Percentiles rank a stretch among this genome's conserved stretches.
phyloP scores from a whole-genome alignment of 108 stramenopile genomes.

The Conticribra guillardii region DNA sequence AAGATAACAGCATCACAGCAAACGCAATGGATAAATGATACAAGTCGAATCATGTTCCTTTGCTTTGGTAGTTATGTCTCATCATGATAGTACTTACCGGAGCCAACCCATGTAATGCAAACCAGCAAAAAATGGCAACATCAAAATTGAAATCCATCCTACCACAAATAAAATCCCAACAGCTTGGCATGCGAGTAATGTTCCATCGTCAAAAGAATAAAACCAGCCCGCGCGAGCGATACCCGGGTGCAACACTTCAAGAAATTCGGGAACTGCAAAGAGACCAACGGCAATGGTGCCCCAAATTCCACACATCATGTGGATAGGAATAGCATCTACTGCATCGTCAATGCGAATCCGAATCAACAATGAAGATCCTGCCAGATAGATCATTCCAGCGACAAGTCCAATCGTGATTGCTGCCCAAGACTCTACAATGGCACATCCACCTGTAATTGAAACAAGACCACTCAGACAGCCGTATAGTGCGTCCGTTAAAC shows the following conservation, averaged over 20 bases:
- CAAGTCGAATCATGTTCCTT: no score
- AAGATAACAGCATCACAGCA: not conserved
- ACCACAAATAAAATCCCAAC: constrained; percentile 73
- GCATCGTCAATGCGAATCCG: constrained; percentile 81
- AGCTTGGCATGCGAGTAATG: constrained; percentile 58
- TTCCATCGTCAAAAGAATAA: not conserved
- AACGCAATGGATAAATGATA: not conserved
- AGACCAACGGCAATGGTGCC: constrained; percentile 81
- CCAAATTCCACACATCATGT: constrained; percentile 85
- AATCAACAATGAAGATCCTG: constrained; percentile 56
- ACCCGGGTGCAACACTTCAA: constrained; percentile 8
- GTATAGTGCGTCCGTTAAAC: constrained; percentile 35
- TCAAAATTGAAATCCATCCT: constrained; percentile 69
- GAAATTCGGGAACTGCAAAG: constrained; percentile 61
- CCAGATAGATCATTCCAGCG: constrained; percentile 79
- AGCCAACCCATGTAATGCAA: constrained; percentile 55
- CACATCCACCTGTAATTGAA: constrained; percentile 77
- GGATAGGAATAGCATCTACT: constrained; percentile 92
- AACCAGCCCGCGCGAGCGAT: not conserved
- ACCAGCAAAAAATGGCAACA: constrained; percentile 71
- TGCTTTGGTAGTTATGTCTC: not conserved
- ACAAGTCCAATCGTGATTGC: constrained; percentile 83
- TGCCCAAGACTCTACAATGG: constrained; percentile 64
- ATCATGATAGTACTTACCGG: constrained; percentile 27
- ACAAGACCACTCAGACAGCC: constrained; percentile 78